phyloP scores from a whole-genome alignment of 257 asterid species.

The Solanum virginianum region DNA sequence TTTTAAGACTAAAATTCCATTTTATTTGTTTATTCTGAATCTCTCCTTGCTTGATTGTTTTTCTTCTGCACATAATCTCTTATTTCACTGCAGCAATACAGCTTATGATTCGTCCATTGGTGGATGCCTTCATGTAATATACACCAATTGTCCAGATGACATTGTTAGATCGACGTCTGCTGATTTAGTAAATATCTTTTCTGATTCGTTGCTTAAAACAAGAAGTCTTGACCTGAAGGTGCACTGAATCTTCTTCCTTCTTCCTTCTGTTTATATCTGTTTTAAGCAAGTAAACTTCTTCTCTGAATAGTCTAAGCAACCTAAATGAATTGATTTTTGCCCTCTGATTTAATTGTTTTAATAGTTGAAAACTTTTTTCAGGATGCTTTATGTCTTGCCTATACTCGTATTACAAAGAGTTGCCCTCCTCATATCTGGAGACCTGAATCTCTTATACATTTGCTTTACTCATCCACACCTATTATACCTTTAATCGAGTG shows the following conservation, averaged over 20 bases:
- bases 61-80: slow-evolving; percentile 7
- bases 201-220: slow-evolving; percentile 58
- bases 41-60: slow-evolving; percentile 3
- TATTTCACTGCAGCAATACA: slow-evolving; percentile 42
- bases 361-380: slow-evolving; percentile 12
- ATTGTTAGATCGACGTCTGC: slow-evolving; percentile 69
- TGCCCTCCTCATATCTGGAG: slow-evolving; percentile 80
- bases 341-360: not conserved
- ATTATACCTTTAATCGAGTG: slow-evolving; percentile 47
- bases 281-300: not conserved
- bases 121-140: slow-evolving; percentile 61
- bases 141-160: slow-evolving; percentile 65
- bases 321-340: not conserved
- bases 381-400: slow-evolving; percentile 76
- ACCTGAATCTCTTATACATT: slow-evolving; percentile 64
- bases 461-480: slow-evolving; percentile 56
- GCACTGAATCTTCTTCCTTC: not conserved
- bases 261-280: not conserved
- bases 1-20: not conserved
- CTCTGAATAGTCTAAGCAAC: not conserved
- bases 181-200: slow-evolving; percentile 43
- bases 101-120: slow-evolving; percentile 77
- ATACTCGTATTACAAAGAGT: slow-evolving; percentile 53
- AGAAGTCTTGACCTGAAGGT: slow-evolving; percentile 82
- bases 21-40: not conserved